phyloP scores from a whole-genome alignment of 2,329 filamentous ascomycete species.

The Fusarium bactridioides region DNA sequence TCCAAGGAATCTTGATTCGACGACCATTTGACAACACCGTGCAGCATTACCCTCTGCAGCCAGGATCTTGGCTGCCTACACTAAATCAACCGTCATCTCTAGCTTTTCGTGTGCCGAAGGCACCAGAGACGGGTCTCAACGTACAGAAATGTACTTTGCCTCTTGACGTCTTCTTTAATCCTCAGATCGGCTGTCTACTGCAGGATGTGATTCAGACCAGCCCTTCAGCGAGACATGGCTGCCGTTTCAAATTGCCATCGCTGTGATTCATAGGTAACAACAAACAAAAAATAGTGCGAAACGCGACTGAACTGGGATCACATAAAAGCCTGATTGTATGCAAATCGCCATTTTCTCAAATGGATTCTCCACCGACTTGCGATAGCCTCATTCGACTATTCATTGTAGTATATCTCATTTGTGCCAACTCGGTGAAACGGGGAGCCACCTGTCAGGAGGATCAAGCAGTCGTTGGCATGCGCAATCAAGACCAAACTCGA shows the following conservation, averaged over 20 bases:
- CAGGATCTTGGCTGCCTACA: slow-evolving; percentile 7
- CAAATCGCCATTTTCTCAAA: background rate
- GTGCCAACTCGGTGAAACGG: slow-evolving; percentile 5
- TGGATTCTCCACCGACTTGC: background rate
- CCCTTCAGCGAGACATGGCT: slow-evolving; percentile 30
- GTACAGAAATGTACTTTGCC: slow-evolving; percentile 1
- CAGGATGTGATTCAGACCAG: slow-evolving; percentile 18
- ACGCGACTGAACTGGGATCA: background rate
- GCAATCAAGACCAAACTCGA: slow-evolving; percentile 1
- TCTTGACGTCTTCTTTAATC: slow-evolving; percentile 12
- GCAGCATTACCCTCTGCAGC: slow-evolving; percentile 31
- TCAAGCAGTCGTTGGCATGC: slow-evolving; percentile 20
- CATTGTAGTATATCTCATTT: background rate
- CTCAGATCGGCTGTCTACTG: slow-evolving; percentile 26
- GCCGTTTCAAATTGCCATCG: slow-evolving; percentile 27
- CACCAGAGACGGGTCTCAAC: background rate
- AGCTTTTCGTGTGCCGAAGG: slow-evolving; percentile 4
- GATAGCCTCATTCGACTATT: slow-evolving; percentile 23
- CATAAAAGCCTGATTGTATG: background rate
- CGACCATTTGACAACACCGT: slow-evolving; percentile 37
- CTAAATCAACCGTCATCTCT: background rate
- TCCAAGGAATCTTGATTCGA: slow-evolving; percentile 41
- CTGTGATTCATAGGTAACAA: slow-evolving; percentile 6
- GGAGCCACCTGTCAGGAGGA: background rate
- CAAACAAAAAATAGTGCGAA: background rate